Percentiles rank a stretch among this genome's conserved stretches.
phyloP scores from a whole-genome alignment of 306 rosid species.

The Quercus parvula region DNA sequence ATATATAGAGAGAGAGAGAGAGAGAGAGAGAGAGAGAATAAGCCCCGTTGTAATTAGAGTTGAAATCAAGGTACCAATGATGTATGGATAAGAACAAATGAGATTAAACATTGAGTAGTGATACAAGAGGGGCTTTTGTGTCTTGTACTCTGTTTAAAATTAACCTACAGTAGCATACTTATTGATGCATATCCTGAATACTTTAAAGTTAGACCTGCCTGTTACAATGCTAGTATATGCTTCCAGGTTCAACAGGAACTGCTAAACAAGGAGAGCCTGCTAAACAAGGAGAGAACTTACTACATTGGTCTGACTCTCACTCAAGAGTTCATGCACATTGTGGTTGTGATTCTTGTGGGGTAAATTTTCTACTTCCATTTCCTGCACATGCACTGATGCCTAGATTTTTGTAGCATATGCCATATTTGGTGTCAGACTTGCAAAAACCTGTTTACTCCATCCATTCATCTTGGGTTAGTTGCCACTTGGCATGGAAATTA shows the following conservation, averaged over 20 bases:
- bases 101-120: background rate
- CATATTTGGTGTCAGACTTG: background rate
- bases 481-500: background rate
- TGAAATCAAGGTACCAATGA: background rate
- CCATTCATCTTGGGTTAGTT: background rate
- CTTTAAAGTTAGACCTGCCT: background rate
- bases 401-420: background rate
- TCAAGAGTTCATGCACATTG: conserved; percentile 39
- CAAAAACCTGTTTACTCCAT: background rate
- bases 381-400: background rate
- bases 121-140: background rate
- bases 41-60: background rate
- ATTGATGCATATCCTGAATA: background rate
- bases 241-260: conserved; percentile 44
- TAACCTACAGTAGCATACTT: background rate
- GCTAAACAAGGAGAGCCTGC: conserved; percentile 17
- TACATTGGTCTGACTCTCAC: conserved; percentile 26
- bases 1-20: background rate
- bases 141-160: background rate
- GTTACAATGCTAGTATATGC: conserved; percentile 22
- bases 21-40: background rate
- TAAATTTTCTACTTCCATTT: conserved; percentile 33
- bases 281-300: conserved; percentile 16
- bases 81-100: background rate
- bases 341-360: conserved; percentile 96